Conservation (phyloP, 1,284 basidiomycete genomes). For the Cryptococcus wingfieldii region DNA sequence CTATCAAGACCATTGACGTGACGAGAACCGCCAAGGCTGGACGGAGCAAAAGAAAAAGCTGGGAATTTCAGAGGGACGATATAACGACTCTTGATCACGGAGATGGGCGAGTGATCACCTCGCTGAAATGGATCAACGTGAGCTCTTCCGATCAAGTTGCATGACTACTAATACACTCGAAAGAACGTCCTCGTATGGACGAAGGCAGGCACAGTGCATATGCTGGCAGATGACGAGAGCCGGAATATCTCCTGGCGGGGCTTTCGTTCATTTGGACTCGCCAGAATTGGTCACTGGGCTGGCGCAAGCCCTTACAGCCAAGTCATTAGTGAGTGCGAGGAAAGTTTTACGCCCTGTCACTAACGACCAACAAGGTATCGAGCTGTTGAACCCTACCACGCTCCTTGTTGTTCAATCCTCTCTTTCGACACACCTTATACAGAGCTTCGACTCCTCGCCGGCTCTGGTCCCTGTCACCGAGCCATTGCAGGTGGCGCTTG, state of each 20-base stretch:
- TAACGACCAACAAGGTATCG: constrained; percentile 21
- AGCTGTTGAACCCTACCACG: constrained; percentile 12
- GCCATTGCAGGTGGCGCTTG: constrained; percentile 23
- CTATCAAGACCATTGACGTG: constrained; percentile 6
- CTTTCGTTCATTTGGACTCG: constrained; percentile 14
- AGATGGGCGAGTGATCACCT: constrained; percentile 11
- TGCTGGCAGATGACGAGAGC: constrained; percentile 12
- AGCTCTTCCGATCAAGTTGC: constrained; percentile 1
- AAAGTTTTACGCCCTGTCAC: background rate
- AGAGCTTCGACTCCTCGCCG: constrained; percentile 21
- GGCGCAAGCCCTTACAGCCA: constrained; percentile 30
- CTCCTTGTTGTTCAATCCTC: constrained; percentile 31
- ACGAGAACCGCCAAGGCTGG: too few species aligned
- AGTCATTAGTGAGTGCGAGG: constrained; percentile 29
- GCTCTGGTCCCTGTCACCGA: constrained; percentile 17
- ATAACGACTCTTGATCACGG: background rate
- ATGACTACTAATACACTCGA: constrained; percentile 4
- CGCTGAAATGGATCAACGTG: constrained; percentile 34
- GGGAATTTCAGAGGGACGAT: too few species aligned
- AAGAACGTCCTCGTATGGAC: constrained; percentile 36
- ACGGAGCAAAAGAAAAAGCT: too few species aligned
- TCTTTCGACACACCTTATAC: constrained; percentile 35
- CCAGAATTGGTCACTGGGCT: constrained; percentile 41
- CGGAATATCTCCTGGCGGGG: constrained; percentile 15
- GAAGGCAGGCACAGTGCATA: constrained; percentile 33